These are phyloP conservation scores for Xylaria telfairii DNA, from an alignment of 495 filamentous ascomycete genomes.

Conservation along the genomic window DNA sequence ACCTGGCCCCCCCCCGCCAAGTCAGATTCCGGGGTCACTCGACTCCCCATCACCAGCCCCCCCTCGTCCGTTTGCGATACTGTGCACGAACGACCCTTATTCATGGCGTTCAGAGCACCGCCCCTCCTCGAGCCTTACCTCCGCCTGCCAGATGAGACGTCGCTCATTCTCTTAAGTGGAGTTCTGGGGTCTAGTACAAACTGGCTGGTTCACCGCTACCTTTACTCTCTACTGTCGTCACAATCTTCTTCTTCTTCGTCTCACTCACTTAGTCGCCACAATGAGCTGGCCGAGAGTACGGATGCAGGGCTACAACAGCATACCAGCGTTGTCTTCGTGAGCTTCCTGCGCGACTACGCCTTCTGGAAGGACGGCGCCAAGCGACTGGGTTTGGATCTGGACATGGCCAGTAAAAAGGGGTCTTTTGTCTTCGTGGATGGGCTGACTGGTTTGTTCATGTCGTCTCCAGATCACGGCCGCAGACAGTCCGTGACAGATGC, in stretches of 20 bases:
- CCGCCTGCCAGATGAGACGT: slow-evolving; percentile 48
- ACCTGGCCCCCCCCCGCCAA: slow-evolving; percentile 15
- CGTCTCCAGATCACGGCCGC: slow-evolving; percentile 23
- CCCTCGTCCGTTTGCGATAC: neutral
- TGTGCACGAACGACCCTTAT: neutral
- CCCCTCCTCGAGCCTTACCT: slow-evolving; percentile 73
- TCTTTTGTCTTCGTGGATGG: slow-evolving; percentile 78
- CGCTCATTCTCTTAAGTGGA: slow-evolving; percentile 75
- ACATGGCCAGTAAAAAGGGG: slow-evolving; percentile 59
- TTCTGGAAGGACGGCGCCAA: slow-evolving; percentile 76
- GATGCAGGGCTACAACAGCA: slow-evolving; percentile 16
- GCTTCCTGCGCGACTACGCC: slow-evolving; percentile 74
- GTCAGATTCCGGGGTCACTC: neutral
- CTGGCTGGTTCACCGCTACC: slow-evolving; percentile 73
- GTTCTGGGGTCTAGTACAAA: slow-evolving; percentile 74
- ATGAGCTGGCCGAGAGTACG: slow-evolving; percentile 22
- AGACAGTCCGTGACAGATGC: slow-evolving; percentile 4
- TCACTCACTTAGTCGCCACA: slow-evolving; percentile 13
- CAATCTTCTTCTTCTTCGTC: slow-evolving; percentile 11
- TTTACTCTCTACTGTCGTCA: slow-evolving; percentile 61
- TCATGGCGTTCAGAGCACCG: slow-evolving; percentile 58
- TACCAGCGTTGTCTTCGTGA: slow-evolving; percentile 72
- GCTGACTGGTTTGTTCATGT: slow-evolving; percentile 56
- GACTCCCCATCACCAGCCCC: neutral
- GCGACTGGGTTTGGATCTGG: slow-evolving; percentile 74